These are phyloP conservation scores for Pseudogymnoascus sp. DNA, from an alignment of 2,329 filamentous ascomycete genomes.

Conservation along the genomic window DNA sequence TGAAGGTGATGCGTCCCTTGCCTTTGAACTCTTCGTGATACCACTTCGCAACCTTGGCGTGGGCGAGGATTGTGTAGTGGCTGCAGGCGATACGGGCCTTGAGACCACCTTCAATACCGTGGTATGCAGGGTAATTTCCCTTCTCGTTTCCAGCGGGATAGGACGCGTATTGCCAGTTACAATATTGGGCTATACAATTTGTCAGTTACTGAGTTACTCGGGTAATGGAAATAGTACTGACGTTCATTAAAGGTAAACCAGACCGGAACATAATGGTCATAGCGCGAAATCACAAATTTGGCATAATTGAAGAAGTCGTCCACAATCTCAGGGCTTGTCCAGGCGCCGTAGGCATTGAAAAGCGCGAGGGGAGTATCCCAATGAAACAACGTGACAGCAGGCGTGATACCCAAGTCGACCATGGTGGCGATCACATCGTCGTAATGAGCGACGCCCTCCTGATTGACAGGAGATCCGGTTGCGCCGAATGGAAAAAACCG, in stretches of 20 bases:
- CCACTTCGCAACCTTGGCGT: slow-evolving; percentile 40
- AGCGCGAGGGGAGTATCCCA: slow-evolving; percentile 30
- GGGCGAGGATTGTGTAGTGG: slow-evolving; percentile 38
- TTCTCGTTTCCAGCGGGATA: slow-evolving; percentile 37
- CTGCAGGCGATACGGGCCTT: slow-evolving; percentile 39
- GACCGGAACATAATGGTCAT: slow-evolving; percentile 33
- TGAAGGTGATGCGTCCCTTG: slow-evolving; percentile 37
- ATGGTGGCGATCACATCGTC: slow-evolving; percentile 14
- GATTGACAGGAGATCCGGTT: slow-evolving; percentile 16
- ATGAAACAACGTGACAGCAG: slow-evolving; percentile 15
- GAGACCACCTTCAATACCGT: slow-evolving; percentile 35
- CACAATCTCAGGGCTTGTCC: slow-evolving; percentile 30
- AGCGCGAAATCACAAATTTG: slow-evolving; percentile 33
- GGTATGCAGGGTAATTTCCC: slow-evolving; percentile 40
- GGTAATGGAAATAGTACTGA: slow-evolving; percentile 17
- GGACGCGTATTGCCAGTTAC: slow-evolving; percentile 42
- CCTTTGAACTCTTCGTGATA: slow-evolving; percentile 41
- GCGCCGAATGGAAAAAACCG: slow-evolving; percentile 15
- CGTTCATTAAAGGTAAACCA: slow-evolving; percentile 39
- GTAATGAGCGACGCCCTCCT: slow-evolving; percentile 16
- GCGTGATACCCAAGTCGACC: slow-evolving; percentile 12
- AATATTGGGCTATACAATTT: slow-evolving; percentile 34
- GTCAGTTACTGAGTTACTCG: background rate
- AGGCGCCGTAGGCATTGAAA: slow-evolving; percentile 34
- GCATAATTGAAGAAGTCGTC: slow-evolving; percentile 36